phyloP scores from a whole-genome alignment of 1,139 yeast genomes.

The Diutina rugosa region DNA sequence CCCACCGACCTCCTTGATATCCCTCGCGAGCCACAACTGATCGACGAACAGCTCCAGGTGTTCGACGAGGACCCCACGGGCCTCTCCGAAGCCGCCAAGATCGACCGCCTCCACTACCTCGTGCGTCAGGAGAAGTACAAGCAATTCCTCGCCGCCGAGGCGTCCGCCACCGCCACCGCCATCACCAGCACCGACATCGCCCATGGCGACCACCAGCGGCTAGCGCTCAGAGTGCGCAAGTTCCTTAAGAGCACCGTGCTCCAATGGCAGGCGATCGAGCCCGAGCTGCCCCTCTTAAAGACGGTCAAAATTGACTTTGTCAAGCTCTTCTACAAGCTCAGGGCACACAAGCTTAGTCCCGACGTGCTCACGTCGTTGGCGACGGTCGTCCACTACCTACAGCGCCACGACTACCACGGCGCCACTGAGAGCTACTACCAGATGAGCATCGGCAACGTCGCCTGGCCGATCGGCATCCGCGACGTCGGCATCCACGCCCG shows the following conservation, averaged over 20 bases:
- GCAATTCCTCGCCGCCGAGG: slow-evolving; percentile 3
- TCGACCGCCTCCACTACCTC: slow-evolving; percentile 13
- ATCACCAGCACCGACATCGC: slow-evolving; percentile 24
- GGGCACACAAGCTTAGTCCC: slow-evolving; percentile 29
- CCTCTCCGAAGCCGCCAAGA: slow-evolving; percentile 13
- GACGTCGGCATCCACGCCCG: slow-evolving; percentile 74
- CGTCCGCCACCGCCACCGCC: slow-evolving; percentile 4
- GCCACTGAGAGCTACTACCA: slow-evolving; percentile 67
- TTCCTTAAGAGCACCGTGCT: slow-evolving; percentile 33
- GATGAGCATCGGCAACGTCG: slow-evolving; percentile 75
- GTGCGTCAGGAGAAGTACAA: slow-evolving; percentile 7
- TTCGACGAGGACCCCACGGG: slow-evolving; percentile 10
- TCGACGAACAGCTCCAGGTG: slow-evolving; percentile 11
- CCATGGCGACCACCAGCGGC: slow-evolving; percentile 14
- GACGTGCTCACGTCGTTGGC: slow-evolving; percentile 42
- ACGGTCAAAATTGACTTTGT: slow-evolving; percentile 55
- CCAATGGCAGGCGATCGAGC: slow-evolving; percentile 25
- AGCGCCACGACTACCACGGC: slow-evolving; percentile 33
- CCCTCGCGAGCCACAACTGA: slow-evolving; percentile 4
- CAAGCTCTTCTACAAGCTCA: slow-evolving; percentile 45
- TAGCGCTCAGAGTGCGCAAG: slow-evolving; percentile 32
- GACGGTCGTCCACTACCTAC: slow-evolving; percentile 49
- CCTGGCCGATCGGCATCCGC: slow-evolving; percentile 87
- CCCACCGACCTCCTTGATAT: slow-evolving; percentile 4
- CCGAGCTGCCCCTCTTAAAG: slow-evolving; percentile 11